phyloP scores from a whole-genome alignment of 495 filamentous ascomycete genomes.

The Trichoderma reesei region DNA sequence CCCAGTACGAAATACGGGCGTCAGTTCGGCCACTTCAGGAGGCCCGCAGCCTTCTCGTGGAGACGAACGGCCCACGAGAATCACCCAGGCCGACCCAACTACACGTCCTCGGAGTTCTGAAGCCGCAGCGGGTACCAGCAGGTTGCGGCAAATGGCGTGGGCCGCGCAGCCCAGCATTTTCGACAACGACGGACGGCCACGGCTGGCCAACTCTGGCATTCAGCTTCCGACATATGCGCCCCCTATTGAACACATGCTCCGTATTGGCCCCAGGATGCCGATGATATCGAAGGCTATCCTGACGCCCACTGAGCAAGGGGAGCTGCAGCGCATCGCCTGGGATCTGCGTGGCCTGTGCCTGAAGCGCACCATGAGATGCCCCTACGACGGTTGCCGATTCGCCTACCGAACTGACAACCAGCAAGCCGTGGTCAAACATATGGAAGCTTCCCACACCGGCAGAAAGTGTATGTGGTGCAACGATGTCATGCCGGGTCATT shows the following conservation, averaged over 20 bases:
- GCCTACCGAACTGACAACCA: not conserved
- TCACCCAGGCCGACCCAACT: not conserved
- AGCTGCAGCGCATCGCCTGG: not conserved
- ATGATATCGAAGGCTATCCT: not conserved
- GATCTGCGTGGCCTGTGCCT: not conserved
- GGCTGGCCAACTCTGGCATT: not conserved
- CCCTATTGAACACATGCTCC: not conserved
- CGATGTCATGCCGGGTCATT: not conserved
- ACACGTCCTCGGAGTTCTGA: not conserved
- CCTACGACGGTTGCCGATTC: not conserved
- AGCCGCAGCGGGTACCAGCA: not conserved
- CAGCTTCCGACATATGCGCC: not conserved
- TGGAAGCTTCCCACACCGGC: not conserved
- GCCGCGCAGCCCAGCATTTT: not conserved
- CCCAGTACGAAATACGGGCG: no score
- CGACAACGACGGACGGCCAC: not conserved
- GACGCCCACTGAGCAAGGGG: conserved; percentile 1
- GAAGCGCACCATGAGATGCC: not conserved
- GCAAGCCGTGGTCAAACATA: not conserved
- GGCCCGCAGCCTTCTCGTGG: not conserved
- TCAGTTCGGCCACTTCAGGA: no score
- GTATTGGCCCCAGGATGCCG: not conserved
- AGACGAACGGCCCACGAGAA: not conserved
- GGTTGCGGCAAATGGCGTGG: not conserved
- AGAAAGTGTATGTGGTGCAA: not conserved